These are phyloP conservation scores for Coemansia sp. DNA, from an alignment of 192 early-diverging fungal genomes.

Conservation along the genomic window DNA sequence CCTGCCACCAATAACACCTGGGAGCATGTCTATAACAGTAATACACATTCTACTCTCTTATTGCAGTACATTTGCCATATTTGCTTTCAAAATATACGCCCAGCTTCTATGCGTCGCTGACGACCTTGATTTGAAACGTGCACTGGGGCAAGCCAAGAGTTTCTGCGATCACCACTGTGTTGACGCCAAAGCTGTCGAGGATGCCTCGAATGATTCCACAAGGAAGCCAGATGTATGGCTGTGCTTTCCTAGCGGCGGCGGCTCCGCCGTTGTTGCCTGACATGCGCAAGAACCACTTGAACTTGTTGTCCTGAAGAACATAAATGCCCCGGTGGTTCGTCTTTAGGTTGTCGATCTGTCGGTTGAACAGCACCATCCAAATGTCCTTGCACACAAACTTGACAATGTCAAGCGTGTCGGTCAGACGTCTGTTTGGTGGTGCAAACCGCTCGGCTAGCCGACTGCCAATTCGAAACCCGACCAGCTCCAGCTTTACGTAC, in stretches of 20 bases:
- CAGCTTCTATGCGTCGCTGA: conserved; percentile 22
- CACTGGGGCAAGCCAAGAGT: conserved; percentile 82
- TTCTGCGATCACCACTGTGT: conserved; percentile 87
- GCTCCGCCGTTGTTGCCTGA: conserved; percentile 76
- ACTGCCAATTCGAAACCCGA: conserved; percentile 90
- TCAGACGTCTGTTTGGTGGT: conserved; percentile 83
- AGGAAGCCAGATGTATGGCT: conserved; percentile 94
- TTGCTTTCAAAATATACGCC: neutral
- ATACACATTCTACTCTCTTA: neutral
- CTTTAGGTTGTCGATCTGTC: conserved; percentile 98
- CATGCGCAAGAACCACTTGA: conserved; percentile 95
- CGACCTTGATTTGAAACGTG: conserved; percentile 60
- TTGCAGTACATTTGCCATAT: neutral
- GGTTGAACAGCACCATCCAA: conserved; percentile 94
- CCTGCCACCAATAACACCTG: neutral
- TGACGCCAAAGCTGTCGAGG: conserved; percentile 86
- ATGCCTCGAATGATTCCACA: conserved; percentile 97
- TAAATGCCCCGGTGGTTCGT: conserved; percentile 99
- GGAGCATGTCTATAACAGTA: neutral
- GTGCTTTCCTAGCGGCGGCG: conserved; percentile 77
- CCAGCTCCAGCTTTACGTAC: conserved; percentile 87
- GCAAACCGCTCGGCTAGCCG: conserved; percentile 91
- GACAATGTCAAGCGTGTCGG: conserved; percentile 94
- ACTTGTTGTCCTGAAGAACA: conserved; percentile 97
- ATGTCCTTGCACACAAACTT: conserved; percentile 99